Evolutionary conservation across 495 filamentous ascomycete species (phyloP).

Genomic region (Penicillium subrubescens): DNA sequence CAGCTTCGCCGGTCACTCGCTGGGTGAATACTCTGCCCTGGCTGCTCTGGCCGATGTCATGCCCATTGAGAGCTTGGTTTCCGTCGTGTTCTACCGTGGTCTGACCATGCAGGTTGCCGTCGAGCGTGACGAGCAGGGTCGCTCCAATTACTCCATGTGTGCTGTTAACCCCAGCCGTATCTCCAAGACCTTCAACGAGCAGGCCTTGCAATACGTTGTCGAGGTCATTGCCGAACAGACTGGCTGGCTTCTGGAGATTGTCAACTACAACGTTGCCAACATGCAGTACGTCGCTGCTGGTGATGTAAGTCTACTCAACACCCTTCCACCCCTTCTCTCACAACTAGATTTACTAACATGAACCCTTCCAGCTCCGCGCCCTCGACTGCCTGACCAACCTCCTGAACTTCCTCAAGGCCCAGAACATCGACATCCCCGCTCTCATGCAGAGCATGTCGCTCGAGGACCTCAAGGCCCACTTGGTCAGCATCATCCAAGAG

Average conservation of each 20-base stretch:
- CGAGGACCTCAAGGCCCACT: conserved; percentile 79
- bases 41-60: conserved; percentile 97
- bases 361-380: conserved; percentile 65
- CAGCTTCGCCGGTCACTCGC: conserved; percentile 95
- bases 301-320: conserved; percentile 53
- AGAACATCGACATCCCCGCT: conserved; percentile 94
- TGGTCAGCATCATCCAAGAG: conserved; percentile 82
- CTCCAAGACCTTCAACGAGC: conserved; percentile 96
- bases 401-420: conserved; percentile 89
- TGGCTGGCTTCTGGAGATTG: conserved; percentile 94
- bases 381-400: conserved; percentile 92
- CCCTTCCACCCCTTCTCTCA: not conserved
- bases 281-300: conserved; percentile 98
- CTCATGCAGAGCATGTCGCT: conserved; percentile 81
- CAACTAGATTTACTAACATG: conserved; percentile 28
- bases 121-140: conserved; percentile 88
- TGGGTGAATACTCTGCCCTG: conserved; percentile 97
- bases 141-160: conserved; percentile 98
- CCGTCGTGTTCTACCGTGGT: conserved; percentile 98
- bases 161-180: conserved; percentile 98
- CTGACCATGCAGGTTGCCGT: conserved; percentile 99
- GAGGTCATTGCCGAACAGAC: conserved; percentile 90
- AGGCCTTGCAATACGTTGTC: conserved; percentile 92
- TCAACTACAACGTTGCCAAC: conserved; percentile 99
- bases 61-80: conserved; percentile 97